Evolutionary conservation across 331 rosid species (phyloP), one percentile per base, ranked within the genome.

Genomic region (Saraca asoca): DNA sequence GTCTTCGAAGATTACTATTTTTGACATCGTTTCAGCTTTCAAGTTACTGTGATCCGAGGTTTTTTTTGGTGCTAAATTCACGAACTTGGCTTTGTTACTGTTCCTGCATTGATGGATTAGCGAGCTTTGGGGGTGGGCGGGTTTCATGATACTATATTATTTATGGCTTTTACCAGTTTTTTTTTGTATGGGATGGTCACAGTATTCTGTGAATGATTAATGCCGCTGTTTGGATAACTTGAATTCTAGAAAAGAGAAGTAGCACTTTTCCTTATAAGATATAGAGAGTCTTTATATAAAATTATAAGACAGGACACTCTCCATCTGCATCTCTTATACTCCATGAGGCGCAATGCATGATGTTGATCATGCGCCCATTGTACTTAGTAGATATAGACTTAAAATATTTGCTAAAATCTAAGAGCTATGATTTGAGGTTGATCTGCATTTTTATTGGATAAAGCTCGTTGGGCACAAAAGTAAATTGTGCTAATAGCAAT

Each of bases 41-140:
- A 37, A 66, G 10, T 76, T 33, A 48, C 33, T 55, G 19, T 49
- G 57, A 66, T 79, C 70, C 74, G 41, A 64, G 9, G 29, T 20
- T 6, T 38, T 66, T 56, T 66, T 10, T 66, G 41, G 5, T 64
- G 16, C 2, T 51, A 7, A 76, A 53, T 54, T 75, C 11, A 6
- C 18, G 18, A 12, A 18, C 64, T 18, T 10, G 51, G 1, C 63
- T 49, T 43, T 24, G 44, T 45, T 50, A 34, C 63, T 20, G 20
- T 50, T 64, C 67, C 29, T 20, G 31, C 68, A 19, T 76, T 70
- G 13, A 9, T 29, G 13, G 53, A 55, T 75, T 35, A 48, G 5
- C 54, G 44, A 12, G 8, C 20, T 60, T 19, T 24, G 31, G 31
- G 31, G 31, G 29, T 5, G 16, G 31, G 71, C 48, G 69, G 64